Percentiles rank a stretch among this genome's conserved stretches.
phyloP scores from a whole-genome alignment of 805 yeast genomes.

The Ogataea wickerhamii region DNA sequence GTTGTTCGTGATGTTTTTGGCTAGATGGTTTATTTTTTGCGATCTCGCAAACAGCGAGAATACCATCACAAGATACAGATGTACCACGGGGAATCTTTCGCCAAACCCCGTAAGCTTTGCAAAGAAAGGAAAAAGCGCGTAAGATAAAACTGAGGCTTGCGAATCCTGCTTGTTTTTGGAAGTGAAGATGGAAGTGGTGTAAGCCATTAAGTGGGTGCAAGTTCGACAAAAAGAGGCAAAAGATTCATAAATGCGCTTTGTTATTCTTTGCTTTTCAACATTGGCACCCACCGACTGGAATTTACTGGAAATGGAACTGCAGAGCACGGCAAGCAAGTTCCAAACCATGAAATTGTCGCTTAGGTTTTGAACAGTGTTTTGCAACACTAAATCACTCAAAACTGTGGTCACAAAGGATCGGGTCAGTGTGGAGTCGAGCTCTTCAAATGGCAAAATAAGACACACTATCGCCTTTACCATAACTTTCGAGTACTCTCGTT shows the following conservation, averaged over 20 bases:
- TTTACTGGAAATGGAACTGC: constrained; percentile 9
- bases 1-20: constrained; percentile 26
- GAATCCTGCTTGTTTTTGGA: constrained; percentile 11
- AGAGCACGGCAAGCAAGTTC: constrained; percentile 35
- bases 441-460: constrained; percentile 39
- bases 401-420: constrained; percentile 37
- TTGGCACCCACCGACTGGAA: background rate
- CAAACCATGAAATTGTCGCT: constrained; percentile 52
- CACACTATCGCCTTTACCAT: constrained; percentile 35
- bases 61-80: constrained; percentile 9
- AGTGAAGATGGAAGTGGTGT: constrained; percentile 27
- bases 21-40: constrained; percentile 20
- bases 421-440: constrained; percentile 37
- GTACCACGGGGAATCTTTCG: constrained; percentile 16
- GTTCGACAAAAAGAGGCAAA: background rate
- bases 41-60: constrained; percentile 11
- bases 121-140: constrained; percentile 23
- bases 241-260: background rate
- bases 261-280: background rate
- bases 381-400: constrained; percentile 40
- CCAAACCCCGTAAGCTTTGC: constrained; percentile 14
- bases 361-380: constrained; percentile 40
- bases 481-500: constrained; percentile 34
- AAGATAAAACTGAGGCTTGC: constrained; percentile 13
- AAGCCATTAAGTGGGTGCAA: constrained; percentile 25